Percentiles rank a stretch among this genome's conserved stretches.
phyloP scores from a whole-genome alignment of 176 grass and related monocot species.

The Oryza punctata region DNA sequence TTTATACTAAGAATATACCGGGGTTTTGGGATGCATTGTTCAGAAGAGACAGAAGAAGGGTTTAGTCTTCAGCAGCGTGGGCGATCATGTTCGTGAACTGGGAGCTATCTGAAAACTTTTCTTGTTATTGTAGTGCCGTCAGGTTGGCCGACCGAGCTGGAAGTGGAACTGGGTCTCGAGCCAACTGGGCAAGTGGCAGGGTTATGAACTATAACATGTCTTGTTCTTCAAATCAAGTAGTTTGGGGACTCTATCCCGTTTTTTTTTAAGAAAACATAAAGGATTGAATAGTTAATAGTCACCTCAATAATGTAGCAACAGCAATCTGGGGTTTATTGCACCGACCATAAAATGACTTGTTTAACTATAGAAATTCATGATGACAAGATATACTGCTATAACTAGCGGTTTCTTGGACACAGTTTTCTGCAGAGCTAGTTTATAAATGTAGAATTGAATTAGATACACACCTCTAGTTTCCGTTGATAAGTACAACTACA shows the following conservation, averaged over 20 bases:
- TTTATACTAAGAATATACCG: slow-evolving; percentile 38
- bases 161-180: slow-evolving; percentile 14
- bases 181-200: background rate
- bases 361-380: too few species aligned
- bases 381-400: too few species aligned
- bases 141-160: slow-evolving; percentile 6
- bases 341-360: background rate
- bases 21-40: background rate
- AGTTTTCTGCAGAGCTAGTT: too few species aligned
- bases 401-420: too few species aligned
- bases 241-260: background rate
- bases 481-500: too few species aligned
- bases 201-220: slow-evolving; percentile 5
- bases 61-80: background rate
- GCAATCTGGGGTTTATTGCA: background rate
- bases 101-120: slow-evolving; percentile 9
- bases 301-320: background rate
- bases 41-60: slow-evolving; percentile 8
- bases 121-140: background rate
- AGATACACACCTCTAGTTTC: too few species aligned
- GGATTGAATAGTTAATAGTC: background rate
- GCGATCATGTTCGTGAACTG: background rate
- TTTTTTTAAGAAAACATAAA: background rate
- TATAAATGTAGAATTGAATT: too few species aligned
- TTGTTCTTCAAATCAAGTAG: background rate